phyloP scores from a whole-genome alignment of 192 early-diverging fungal species.

The Umbelopsis sp. region DNA sequence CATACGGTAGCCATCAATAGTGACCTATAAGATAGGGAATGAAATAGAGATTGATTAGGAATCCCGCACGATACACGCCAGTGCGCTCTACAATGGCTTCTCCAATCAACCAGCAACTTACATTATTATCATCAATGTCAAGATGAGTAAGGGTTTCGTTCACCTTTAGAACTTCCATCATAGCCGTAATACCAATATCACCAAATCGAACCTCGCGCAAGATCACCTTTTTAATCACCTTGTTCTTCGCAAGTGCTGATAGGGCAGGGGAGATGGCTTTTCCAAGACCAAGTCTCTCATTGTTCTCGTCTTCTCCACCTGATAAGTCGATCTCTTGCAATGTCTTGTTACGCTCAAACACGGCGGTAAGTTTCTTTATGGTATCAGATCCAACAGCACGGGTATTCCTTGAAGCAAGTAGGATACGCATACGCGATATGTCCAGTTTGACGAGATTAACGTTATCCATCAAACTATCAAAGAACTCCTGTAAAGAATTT shows the following conservation, averaged over 20 bases:
- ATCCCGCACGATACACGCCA: too few relatives aligned
- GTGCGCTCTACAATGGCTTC: neutral
- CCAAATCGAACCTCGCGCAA: conserved; percentile 39
- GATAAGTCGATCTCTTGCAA: conserved; percentile 40
- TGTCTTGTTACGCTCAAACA: conserved; percentile 32
- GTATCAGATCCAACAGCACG: conserved; percentile 42
- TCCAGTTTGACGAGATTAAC: conserved; percentile 41
- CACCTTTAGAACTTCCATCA: conserved; percentile 39
- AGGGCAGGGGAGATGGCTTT: conserved; percentile 37
- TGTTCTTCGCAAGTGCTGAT: conserved; percentile 31
- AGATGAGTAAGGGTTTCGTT: conserved; percentile 37
- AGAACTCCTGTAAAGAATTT: conserved; percentile 43
- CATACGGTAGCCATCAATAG: conserved; percentile 45
- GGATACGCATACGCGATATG: conserved; percentile 38
- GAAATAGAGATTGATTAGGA: too few relatives aligned
- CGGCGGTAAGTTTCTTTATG: conserved; percentile 33
- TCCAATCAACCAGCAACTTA: conserved; percentile 17
- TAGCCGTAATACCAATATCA: conserved; percentile 41
- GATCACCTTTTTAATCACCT: conserved; percentile 35
- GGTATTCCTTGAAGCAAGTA: conserved; percentile 2
- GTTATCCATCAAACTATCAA: conserved; percentile 46
- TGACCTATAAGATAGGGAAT: conserved; percentile 33
- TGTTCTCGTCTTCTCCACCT: conserved; percentile 26
- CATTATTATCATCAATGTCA: conserved; percentile 48
- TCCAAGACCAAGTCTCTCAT: conserved; percentile 14